phyloP scores from a whole-genome alignment of 1,284 basidiomycete genomes.

The Ceratobasidium sp. region DNA sequence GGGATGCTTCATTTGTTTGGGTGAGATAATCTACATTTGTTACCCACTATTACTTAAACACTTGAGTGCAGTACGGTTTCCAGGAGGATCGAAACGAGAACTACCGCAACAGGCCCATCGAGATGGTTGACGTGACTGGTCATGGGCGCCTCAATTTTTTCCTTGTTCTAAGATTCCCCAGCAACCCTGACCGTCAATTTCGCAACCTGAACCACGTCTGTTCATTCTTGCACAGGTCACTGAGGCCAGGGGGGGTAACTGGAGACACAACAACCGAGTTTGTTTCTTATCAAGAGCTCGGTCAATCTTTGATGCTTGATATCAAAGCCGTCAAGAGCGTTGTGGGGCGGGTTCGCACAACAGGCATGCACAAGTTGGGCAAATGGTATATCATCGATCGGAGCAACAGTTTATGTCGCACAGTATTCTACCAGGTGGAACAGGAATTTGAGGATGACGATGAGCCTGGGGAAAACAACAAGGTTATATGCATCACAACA shows the following conservation, averaged over 20 bases:
- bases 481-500: too few relatives aligned
- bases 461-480: too few relatives aligned
- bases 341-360: neutral
- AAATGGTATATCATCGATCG: conserved; percentile 25
- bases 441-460: neutral
- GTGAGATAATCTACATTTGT: conserved; percentile 41
- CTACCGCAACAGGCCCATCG: conserved; percentile 24
- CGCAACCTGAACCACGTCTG: neutral
- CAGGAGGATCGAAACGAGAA: conserved; percentile 53
- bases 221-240: conserved; percentile 27
- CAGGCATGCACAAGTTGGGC: neutral
- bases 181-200: neutral
- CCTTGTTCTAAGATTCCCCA: conserved; percentile 12
- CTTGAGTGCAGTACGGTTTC: conserved; percentile 53
- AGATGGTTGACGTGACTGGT: conserved; percentile 41
- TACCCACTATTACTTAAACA: too few relatives aligned
- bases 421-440: conserved; percentile 3
- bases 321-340: neutral
- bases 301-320: conserved; percentile 24
- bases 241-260: neutral
- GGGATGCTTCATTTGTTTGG: conserved; percentile 13
- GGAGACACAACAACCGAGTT: neutral
- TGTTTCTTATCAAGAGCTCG: neutral
- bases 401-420: neutral
- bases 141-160: conserved; percentile 53